Evolutionary conservation across 1,139 yeast species (phyloP), one percentile per base, ranked within the genome.

Genomic region (Kodamaea fungicola): DNA sequence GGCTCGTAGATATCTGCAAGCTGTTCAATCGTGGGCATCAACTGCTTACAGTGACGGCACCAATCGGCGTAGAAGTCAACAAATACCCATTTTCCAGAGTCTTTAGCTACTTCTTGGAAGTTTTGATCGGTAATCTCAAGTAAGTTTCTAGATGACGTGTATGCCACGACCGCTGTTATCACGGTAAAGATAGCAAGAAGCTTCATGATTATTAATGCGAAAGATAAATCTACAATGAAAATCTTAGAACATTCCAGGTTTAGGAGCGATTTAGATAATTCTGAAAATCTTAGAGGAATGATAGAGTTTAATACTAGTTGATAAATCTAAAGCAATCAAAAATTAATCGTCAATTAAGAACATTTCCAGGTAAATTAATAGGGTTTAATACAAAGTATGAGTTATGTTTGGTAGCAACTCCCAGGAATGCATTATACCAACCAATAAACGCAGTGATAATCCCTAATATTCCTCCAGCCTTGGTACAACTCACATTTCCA

Each of bases 11-110:
- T 49, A 4, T 69, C 71, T 1, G 82, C 80, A 31, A 83, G 65
- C 51, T 74, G 66, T 44, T 80, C 86, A 58, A 78, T 78, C 4
- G 71, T 69, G 7, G 94, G 94, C 55, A 74, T 73, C 54, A 85
- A 60, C 38, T 67, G 71, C 59, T 78, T 77, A 62, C 94, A 85
- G 62, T 85, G 90, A 35, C 85, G 74, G 54, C 95, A 85, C 95
- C 94, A 85, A 38, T 76, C 78, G 28, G 92, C 87, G 51, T 83
- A 83, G 53, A 83, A 83, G 42, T 85, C 86, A 35, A 85, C 85
- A 42, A 85, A 68, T 0, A 87, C 71, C 42, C 75, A 78, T 47
- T 82, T 78, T 7, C 78, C 82, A 1, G 82, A 70, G 12, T 70
- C 63, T 36, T 73, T 57, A 9, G 80, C 83, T 27, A 76, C 57